A percentile compares a stretch with the other conserved stretches of the same genome.
Evolutionary conservation across 345 rosid genomes (phyloP).

Genomic region (Gossypium mustelinum): DNA sequence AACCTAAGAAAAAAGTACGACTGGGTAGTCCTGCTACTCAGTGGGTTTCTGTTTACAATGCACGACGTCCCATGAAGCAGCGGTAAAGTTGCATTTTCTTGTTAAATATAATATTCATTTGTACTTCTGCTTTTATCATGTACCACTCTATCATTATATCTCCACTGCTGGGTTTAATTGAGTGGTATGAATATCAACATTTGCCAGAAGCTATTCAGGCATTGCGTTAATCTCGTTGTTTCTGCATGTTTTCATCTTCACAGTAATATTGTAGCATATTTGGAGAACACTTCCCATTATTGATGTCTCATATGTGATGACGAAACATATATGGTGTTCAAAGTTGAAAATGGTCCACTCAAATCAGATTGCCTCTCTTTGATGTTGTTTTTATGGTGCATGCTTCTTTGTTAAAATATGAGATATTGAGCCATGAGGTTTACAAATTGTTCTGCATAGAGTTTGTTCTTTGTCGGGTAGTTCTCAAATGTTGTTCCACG

Average conservation of each 20-base stretch:
- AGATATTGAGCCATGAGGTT: not conserved
- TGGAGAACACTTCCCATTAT: not conserved
- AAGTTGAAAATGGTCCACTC: not conserved
- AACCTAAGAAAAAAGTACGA: conserved; percentile 80
- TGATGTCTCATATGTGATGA: not conserved
- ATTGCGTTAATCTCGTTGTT: not conserved
- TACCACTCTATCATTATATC: not conserved
- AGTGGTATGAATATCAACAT: not conserved
- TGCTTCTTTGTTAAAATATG: conserved; percentile 1
- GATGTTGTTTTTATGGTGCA: not conserved
- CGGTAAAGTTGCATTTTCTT: conserved; percentile 35
- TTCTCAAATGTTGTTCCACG: not conserved
- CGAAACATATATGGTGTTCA: not conserved
- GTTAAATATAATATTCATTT: not conserved
- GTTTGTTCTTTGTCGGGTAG: not conserved
- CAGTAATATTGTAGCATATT: not conserved
- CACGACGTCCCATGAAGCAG: conserved; percentile 95
- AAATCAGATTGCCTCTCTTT: not conserved
- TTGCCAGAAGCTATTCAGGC: not conserved
- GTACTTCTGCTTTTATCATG: not conserved
- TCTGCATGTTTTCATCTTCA: not conserved
- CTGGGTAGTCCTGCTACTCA: conserved; percentile 89
- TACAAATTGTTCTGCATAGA: not conserved
- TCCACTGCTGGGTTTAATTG: not conserved
- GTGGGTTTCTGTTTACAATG: conserved; percentile 90